Percentiles rank a stretch among this genome's conserved stretches.
These are phyloP conservation scores for Dictyostelium discoideum DNA, from an alignment of 78 protist genomes.

Conservation along the genomic window DNA sequence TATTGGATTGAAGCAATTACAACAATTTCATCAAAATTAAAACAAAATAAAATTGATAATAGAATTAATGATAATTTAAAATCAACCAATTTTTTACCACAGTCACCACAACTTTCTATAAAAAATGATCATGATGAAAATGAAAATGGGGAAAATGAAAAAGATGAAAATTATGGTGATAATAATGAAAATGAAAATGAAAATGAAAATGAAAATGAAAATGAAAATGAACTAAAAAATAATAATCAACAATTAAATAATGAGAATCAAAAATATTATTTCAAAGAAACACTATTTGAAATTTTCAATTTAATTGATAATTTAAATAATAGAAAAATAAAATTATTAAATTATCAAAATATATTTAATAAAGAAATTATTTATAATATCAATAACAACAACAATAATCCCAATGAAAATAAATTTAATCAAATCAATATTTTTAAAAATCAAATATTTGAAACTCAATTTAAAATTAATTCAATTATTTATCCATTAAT, in stretches of 20 bases:
- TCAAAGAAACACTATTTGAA: neutral
- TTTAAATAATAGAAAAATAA: neutral
- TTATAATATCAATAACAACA: neutral
- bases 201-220: neutral
- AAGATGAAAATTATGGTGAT: no score
- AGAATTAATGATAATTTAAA: neutral
- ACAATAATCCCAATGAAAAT: neutral
- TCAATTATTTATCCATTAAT: neutral
- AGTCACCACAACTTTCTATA: neutral
- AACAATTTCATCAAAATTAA: neutral
- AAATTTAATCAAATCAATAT: neutral
- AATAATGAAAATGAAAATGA: neutral
- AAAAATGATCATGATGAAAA: neutral
- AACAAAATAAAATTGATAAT: neutral
- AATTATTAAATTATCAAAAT: neutral
- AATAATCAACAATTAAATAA: no score
- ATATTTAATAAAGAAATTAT: neutral
- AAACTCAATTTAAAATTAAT: neutral
- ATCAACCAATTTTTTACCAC: neutral
- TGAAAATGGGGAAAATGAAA: neutral
- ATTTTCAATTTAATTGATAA: neutral
- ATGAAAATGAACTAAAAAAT: neutral
- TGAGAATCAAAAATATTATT: no score
- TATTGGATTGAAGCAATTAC: slow-evolving; percentile 61
- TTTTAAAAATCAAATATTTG: neutral